phyloP scores from a whole-genome alignment of 2,329 filamentous ascomycete species.

The Thelonectria discophora region DNA sequence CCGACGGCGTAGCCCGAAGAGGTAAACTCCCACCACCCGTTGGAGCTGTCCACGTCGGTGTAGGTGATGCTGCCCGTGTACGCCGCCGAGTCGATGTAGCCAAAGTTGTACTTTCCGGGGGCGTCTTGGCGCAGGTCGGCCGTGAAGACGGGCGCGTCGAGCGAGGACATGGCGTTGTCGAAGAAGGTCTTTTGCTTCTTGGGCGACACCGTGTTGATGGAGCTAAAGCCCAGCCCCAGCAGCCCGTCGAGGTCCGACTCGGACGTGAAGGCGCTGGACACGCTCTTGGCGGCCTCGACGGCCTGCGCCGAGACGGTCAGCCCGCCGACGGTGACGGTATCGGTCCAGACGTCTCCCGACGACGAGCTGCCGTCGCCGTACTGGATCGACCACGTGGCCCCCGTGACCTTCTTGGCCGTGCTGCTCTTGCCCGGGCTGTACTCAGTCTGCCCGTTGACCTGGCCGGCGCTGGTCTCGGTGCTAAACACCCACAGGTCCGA shows the following conservation, averaged over 20 bases:
- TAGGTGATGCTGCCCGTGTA: conserved; percentile 71
- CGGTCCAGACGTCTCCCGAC: conserved; percentile 54
- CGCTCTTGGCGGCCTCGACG: conserved; percentile 53
- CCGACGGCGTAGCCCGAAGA: conserved; percentile 36
- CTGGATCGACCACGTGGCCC: conserved; percentile 52
- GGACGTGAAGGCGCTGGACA: conserved; percentile 51
- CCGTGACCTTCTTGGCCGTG: conserved; percentile 48
- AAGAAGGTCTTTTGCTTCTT: conserved; percentile 55
- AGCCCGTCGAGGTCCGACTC: conserved; percentile 53
- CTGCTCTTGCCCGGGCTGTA: conserved; percentile 52
- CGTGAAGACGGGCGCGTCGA: conserved; percentile 60
- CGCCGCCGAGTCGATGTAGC: conserved; percentile 70
- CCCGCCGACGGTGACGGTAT: conserved; percentile 54
- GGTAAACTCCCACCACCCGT: conserved; percentile 72
- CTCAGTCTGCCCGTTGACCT: conserved; percentile 49
- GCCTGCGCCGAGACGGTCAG: conserved; percentile 52
- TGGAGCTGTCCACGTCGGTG: conserved; percentile 64
- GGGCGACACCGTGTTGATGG: conserved; percentile 54
- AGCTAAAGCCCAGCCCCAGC: conserved; percentile 54
- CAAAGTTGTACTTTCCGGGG: conserved; percentile 76
- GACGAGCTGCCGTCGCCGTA: conserved; percentile 57
- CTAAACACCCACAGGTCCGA: conserved; percentile 61
- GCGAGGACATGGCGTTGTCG: conserved; percentile 40
- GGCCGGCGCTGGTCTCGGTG: conserved; percentile 50
- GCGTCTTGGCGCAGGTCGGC: conserved; percentile 68